Base-by-base conservation (phyloP, 495 filamentous ascomycete species). In the Hypoxylon trugodes region DNA sequence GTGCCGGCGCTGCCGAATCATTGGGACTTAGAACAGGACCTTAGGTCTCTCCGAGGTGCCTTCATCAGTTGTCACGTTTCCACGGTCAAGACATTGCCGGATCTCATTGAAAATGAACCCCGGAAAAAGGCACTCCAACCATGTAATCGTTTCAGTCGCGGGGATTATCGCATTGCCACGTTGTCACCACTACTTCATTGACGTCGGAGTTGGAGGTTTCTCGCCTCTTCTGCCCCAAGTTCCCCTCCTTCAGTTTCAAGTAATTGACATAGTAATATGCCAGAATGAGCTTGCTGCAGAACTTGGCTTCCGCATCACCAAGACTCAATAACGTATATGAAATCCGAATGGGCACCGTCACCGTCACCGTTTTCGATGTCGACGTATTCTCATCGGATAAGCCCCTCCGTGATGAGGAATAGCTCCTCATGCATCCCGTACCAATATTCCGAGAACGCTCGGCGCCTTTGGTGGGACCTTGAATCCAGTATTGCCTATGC, bases 241-340 rank as follows among this genome's bases (percentile, higher is more conserved):
- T 6, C 40, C 40, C 19, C 35, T 16, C 51, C 43, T 35, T 60
- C 46, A 81, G 73, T 75, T 78, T 78, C 70, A 83, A 77, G 64
- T 83, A 79, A 36, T 79, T 77, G 59, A 83, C 77, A 72, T 79
- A n/a, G n/a, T n/a, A 80, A 68, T 78, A 81, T 30, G 75, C 74
- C 16, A 82, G 84, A 56, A 82, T 85, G 45, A 76, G 80, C 2
- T 80, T 85, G 71, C 82, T 85, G 66, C 83, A 81, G 66, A 84
- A 81, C 69, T 76, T 76, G 24, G 78, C 77, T 49, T 82, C 81
- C 53, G 81, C 82, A 16, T 82, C 79, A 13, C 74, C 79, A 25
- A 80, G 77, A 50, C 86, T 84, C 50, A 72, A 78, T 69, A 85
- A 83, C n/a, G 79, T 82, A 58, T 84, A 80, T 19, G 82, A 74